These are phyloP conservation scores for Geranium incanum DNA, from an alignment of 441 rosid genomes.

Conservation along the genomic window DNA sequence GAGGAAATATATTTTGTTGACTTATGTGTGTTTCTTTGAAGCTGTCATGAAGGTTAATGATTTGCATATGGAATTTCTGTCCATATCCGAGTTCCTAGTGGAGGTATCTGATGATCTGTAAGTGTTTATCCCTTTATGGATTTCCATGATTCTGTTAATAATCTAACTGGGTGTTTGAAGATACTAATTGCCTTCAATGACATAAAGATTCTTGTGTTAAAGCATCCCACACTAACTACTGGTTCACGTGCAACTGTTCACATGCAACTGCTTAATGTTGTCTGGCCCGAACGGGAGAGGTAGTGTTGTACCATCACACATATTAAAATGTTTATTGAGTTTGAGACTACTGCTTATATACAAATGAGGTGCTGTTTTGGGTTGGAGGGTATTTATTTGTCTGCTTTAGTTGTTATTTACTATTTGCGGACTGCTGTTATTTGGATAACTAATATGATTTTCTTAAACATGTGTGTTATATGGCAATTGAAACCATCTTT, in stretches of 20 bases:
- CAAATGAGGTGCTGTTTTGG: not conserved
- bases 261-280: not conserved
- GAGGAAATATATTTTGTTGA: conserved; percentile 7
- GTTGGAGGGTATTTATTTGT: not conserved
- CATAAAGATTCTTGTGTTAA: not conserved
- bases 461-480: conserved; percentile 18
- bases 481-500: conserved; percentile 25
- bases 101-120: conserved; percentile 90
- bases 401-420: not conserved
- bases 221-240: not conserved
- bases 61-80: conserved; percentile 79
- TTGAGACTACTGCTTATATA: not conserved
- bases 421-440: not conserved
- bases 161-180: conserved; percentile 1
- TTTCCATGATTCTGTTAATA: conserved; percentile 7
- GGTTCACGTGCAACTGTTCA: not conserved
- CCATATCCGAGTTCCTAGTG: conserved; percentile 71
- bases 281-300: not conserved
- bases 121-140: conserved; percentile 18
- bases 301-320: not conserved
- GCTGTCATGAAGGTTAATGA: conserved; percentile 58
- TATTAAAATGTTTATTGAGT: not conserved
- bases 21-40: conserved; percentile 30
- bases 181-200: not conserved
- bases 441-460: conserved; percentile 21